Percentiles rank a stretch among this genome's conserved stretches.
Conservation (phyloP, 2,329 filamentous ascomycete species). For the Arthrobotrys megalospora region DNA sequence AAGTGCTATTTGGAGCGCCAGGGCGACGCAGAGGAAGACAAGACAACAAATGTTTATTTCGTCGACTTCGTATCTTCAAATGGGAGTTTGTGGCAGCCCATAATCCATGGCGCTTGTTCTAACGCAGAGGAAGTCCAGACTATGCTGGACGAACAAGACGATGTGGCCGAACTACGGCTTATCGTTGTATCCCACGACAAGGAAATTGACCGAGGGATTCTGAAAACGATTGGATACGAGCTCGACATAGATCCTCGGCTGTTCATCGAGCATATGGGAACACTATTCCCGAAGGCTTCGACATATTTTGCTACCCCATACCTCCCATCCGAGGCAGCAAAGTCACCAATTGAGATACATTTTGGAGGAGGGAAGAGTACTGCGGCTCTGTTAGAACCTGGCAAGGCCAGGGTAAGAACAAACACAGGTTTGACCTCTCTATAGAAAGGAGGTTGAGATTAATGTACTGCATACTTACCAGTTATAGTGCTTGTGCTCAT, state of each 20-base stretch:
- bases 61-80: constrained; percentile 50
- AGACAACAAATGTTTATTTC: constrained; percentile 35
- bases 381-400: constrained; percentile 32
- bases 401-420: constrained; percentile 25
- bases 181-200: constrained; percentile 56
- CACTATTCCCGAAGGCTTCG: constrained; percentile 44
- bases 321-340: constrained; percentile 50
- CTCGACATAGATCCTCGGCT: constrained; percentile 55
- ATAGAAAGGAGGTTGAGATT: background rate
- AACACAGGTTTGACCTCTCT: constrained; percentile 43
- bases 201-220: constrained; percentile 47
- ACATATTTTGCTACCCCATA: constrained; percentile 59
- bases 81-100: constrained; percentile 40
- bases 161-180: constrained; percentile 42
- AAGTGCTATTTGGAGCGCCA: constrained; percentile 50
- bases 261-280: constrained; percentile 59
- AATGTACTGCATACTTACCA: constrained; percentile 12
- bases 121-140: constrained; percentile 49
- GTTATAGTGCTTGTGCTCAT: constrained; percentile 51
- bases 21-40: constrained; percentile 9
- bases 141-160: constrained; percentile 54
- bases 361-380: constrained; percentile 59
- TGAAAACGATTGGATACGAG: constrained; percentile 55
- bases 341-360: constrained; percentile 56
- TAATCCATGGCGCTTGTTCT: constrained; percentile 53